These are phyloP conservation scores for Cylindrotheca closterium DNA, from an alignment of 108 stramenopile species.

Conservation along the genomic window DNA sequence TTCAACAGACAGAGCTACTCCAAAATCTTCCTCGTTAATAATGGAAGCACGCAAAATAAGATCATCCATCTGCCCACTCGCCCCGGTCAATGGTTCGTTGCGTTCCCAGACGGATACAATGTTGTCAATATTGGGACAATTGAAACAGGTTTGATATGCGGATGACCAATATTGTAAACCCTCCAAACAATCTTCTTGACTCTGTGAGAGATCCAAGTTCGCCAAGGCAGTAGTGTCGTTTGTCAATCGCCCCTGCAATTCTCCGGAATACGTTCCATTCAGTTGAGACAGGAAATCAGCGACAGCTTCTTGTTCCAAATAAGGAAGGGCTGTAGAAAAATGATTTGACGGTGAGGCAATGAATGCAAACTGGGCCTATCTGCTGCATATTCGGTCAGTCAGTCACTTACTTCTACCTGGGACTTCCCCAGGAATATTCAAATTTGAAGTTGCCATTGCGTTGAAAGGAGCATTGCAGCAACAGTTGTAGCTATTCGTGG, in stretches of 20 bases:
- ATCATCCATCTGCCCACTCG: slow-evolving; percentile 2
- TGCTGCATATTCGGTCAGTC: too few species aligned
- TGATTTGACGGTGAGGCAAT: too few species aligned
- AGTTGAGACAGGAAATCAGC: too few species aligned
- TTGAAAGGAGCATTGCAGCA: slow-evolving; percentile 35
- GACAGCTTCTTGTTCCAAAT: too few species aligned
- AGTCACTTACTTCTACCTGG: too few species aligned
- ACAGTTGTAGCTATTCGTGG: slow-evolving; percentile 46
- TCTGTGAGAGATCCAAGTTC: slow-evolving; percentile 29
- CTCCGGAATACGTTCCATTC: slow-evolving; percentile 26
- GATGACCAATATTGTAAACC: slow-evolving; percentile 31
- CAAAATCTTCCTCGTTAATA: too few species aligned
- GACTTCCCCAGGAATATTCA: slow-evolving; percentile 34
- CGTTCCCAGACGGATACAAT: slow-evolving; percentile 1
- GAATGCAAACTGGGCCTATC: too few species aligned
- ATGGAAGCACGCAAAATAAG: background rate
- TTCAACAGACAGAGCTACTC: slow-evolving; percentile 13
- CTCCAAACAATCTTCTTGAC: slow-evolving; percentile 14
- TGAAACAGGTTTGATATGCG: slow-evolving; percentile 12
- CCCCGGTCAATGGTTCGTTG: background rate
- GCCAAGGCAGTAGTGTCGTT: slow-evolving; percentile 31
- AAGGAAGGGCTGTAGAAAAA: too few species aligned
- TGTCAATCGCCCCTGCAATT: slow-evolving; percentile 20
- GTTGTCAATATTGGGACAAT: slow-evolving; percentile 7
- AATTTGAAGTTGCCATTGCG: slow-evolving; percentile 8